Evolutionary conservation across 2,329 filamentous ascomycete genomes (phyloP).

Genomic region (Cytospora schulzeri): DNA sequence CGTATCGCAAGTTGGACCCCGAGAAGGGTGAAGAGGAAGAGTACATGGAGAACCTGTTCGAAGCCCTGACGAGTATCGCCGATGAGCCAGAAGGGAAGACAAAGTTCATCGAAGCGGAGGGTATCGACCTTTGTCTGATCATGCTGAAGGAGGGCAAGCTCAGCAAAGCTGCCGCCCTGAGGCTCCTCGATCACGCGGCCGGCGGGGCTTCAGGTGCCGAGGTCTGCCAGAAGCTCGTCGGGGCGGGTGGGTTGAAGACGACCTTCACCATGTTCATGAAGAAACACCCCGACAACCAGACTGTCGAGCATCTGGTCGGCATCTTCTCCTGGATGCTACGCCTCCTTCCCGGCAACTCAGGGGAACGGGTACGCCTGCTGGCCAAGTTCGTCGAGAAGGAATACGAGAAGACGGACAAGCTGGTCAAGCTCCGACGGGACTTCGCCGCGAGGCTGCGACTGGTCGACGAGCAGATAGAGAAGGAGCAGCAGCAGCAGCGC

Average conservation of each 20-base stretch:
- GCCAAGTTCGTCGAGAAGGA: conserved; percentile 97
- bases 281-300: conserved; percentile 64
- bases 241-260: conserved; percentile 81
- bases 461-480: conserved; percentile 63
- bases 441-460: conserved; percentile 65
- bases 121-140: conserved; percentile 85
- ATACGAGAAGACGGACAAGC: conserved; percentile 78
- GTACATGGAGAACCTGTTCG: conserved; percentile 92
- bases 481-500: conserved; percentile 52
- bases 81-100: conserved; percentile 75
- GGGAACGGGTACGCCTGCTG: conserved; percentile 77
- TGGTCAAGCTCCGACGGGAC: conserved; percentile 71
- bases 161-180: conserved; percentile 75
- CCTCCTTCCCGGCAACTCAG: conserved; percentile 74
- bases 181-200: conserved; percentile 81
- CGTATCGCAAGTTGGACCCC: conserved; percentile 85
- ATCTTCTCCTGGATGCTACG: conserved; percentile 84
- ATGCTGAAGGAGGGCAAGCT: conserved; percentile 90
- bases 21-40: conserved; percentile 90
- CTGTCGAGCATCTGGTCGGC: conserved; percentile 78
- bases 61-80: conserved; percentile 77
- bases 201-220: conserved; percentile 52
- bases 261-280: conserved; percentile 89
- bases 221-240: conserved; percentile 76
- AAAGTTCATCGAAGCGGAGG: conserved; percentile 87